Base-by-base conservation (phyloP, 1,284 basidiomycete genomes). In the Cutaneotrichosporon sp. region DNA sequence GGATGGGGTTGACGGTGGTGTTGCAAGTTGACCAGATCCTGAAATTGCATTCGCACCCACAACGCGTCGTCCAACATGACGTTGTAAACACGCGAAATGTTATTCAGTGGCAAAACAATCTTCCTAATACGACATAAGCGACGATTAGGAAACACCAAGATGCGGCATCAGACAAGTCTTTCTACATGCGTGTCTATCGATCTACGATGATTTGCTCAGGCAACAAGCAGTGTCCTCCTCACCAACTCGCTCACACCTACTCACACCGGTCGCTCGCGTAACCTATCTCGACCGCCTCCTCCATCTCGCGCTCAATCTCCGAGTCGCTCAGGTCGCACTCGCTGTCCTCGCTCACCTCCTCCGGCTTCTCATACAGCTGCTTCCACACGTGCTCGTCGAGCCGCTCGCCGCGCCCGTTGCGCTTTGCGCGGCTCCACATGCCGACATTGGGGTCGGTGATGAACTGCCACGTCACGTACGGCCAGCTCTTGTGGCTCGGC, bases 401-500 rank as follows among this genome's bases (percentile, higher is more conserved):
- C 55, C 67, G 66, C 54, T 73, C 73, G 24, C 78, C 78, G 43
- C 67, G 65, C 14, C 69, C 65, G 7, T 53, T 65, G 27, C 83
- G 73, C 70, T 84, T 84, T 4, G 80, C 82, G 18, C 84, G 74
- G n/a, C 76, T 78, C 72, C 79, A 84, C 73, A 85, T 80, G 9
- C 92, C 92, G 36, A 94, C 90, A 63, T 89, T 87, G 16, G 84
- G 84, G 72, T 95, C 93, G 42, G 93, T 86, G 65, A 99, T 97
- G 76, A 99, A 99, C 77, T 92, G 90, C 64, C 91, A 83, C 4
- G 90, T 94, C 45, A 99, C 90, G 87, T 94, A 91, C 1, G 93
- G 89, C 95, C 95, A 99, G 4, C 88, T 91, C 1, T 87, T 86
- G 75, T 99, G 95, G 2, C 86, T 84, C 0, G 95, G 93, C 27